Percentiles rank a stretch among this genome's conserved stretches.
Evolutionary conservation across 2,329 filamentous ascomycete genomes (phyloP).

Genomic region (Trichophyton benhamiae): DNA sequence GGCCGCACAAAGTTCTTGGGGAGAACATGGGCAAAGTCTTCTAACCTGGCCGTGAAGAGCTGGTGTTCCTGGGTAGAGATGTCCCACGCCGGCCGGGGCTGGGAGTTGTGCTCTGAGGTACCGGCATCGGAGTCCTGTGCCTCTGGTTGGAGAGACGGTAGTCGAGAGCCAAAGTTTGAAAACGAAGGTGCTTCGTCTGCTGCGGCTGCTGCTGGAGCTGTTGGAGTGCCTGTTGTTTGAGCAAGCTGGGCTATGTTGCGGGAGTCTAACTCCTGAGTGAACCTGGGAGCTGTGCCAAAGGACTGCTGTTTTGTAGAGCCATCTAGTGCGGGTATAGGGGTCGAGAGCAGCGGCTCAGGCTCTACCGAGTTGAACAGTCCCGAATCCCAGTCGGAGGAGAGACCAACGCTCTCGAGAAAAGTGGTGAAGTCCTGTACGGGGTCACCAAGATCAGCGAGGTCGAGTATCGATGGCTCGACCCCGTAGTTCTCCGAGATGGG

Average conservation of each 20-base stretch:
- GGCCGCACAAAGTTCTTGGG: slow-evolving; percentile 38
- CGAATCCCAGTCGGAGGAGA: slow-evolving; percentile 39
- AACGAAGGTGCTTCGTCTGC: slow-evolving; percentile 34
- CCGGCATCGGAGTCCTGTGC: slow-evolving; percentile 34
- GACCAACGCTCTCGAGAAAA: slow-evolving; percentile 38
- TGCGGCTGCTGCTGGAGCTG: neutral
- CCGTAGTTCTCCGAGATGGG: slow-evolving; percentile 33
- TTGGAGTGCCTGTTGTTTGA: too few relatives aligned
- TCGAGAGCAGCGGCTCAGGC: slow-evolving; percentile 20
- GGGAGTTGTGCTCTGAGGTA: slow-evolving; percentile 28
- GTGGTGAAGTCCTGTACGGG: slow-evolving; percentile 39
- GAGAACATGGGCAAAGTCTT: slow-evolving; percentile 35
- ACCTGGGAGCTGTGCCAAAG: slow-evolving; percentile 17
- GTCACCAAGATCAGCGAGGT: slow-evolving; percentile 36
- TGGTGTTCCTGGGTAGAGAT: slow-evolving; percentile 37
- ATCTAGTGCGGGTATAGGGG: slow-evolving; percentile 23
- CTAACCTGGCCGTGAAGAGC: slow-evolving; percentile 33
- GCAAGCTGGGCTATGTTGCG: slow-evolving; percentile 16
- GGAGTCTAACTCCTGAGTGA: slow-evolving; percentile 31
- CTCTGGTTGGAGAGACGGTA: slow-evolving; percentile 38
- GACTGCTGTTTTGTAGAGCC: neutral
- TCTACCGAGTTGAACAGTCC: slow-evolving; percentile 29
- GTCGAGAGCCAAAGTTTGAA: slow-evolving; percentile 37
- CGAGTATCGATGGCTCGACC: slow-evolving; percentile 34
- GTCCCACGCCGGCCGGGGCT: slow-evolving; percentile 35